These are phyloP conservation scores for Ochetophila trinervis DNA, from an alignment of 306 rosid species.

Conservation along the genomic window DNA sequence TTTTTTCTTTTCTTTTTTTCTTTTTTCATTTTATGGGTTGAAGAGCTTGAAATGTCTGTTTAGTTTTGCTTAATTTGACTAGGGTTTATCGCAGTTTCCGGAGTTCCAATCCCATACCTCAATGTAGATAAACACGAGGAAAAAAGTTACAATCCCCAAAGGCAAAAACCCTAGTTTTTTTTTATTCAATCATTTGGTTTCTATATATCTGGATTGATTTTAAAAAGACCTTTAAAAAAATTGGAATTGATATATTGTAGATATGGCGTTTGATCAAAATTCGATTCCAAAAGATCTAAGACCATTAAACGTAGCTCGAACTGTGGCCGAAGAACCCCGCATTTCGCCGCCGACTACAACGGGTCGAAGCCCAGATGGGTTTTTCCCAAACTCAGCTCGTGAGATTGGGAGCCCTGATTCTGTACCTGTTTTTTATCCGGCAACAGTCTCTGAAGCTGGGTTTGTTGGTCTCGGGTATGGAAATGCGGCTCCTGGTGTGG, in stretches of 20 bases:
- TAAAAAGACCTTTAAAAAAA: background rate
- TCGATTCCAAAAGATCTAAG: slow-evolving; percentile 53
- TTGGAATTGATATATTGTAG: slow-evolving; percentile 20
- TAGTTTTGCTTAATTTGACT: slow-evolving; percentile 31
- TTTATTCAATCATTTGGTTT: slow-evolving; percentile 8
- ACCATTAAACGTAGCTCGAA: slow-evolving; percentile 53
- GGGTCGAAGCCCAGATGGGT: slow-evolving; percentile 30
- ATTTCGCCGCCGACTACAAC: slow-evolving; percentile 36
- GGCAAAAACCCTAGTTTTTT: slow-evolving; percentile 11
- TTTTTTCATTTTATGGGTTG: background rate
- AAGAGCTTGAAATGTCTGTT: slow-evolving; percentile 6
- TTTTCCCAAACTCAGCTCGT: slow-evolving; percentile 32
- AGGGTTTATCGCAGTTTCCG: slow-evolving; percentile 35
- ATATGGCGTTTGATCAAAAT: slow-evolving; percentile 80
- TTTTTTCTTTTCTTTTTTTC: background rate
- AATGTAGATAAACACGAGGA: slow-evolving; percentile 11
- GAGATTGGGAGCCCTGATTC: slow-evolving; percentile 38
- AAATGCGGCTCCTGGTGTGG: slow-evolving; percentile 43
- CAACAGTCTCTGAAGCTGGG: slow-evolving; percentile 46
- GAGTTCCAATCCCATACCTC: slow-evolving; percentile 5
- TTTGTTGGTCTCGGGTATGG: slow-evolving; percentile 57
- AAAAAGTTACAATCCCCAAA: background rate
- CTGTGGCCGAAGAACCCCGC: slow-evolving; percentile 58
- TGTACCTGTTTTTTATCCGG: slow-evolving; percentile 41
- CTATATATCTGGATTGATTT: slow-evolving; percentile 20